These are phyloP conservation scores for Populus euphratica DNA, from an alignment of 345 rosid species.

Conservation along the genomic window DNA sequence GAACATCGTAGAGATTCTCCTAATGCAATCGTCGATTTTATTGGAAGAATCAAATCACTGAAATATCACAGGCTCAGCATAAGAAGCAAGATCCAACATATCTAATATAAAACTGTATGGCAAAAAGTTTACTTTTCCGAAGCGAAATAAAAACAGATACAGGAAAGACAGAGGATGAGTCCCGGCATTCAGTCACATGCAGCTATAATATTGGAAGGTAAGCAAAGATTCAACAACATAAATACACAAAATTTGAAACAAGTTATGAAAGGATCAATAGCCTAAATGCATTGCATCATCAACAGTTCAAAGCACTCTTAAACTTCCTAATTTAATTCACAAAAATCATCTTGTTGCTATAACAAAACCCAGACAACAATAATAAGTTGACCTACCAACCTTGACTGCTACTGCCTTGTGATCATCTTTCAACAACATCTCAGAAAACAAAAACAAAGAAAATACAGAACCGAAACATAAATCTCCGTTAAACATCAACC, in stretches of 20 bases:
- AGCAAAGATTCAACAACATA: neutral
- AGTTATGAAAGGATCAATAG: neutral
- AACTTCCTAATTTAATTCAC: neutral
- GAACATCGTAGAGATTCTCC: neutral
- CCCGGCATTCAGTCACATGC: neutral
- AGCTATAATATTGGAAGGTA: neutral
- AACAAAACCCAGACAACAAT: neutral
- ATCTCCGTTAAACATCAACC: slow-evolving; percentile 54
- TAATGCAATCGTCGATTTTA: neutral
- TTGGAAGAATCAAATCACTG: neutral
- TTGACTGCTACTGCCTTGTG: slow-evolving; percentile 71
- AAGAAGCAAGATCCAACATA: neutral
- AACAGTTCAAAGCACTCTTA: neutral
- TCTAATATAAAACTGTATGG: neutral
- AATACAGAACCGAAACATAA: slow-evolving; percentile 36
- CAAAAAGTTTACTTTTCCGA: neutral
- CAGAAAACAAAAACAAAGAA: neutral
- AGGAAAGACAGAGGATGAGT: neutral
- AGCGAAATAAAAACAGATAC: neutral
- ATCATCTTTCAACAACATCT: slow-evolving; percentile 48
- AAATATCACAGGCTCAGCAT: neutral
- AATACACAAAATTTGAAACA: neutral
- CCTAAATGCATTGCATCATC: neutral
- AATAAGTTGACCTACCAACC: slow-evolving; percentile 38
- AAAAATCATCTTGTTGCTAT: neutral